Conservation (phyloP, 2,329 filamentous ascomycete species). For the Arthrocladium fulminans region DNA sequence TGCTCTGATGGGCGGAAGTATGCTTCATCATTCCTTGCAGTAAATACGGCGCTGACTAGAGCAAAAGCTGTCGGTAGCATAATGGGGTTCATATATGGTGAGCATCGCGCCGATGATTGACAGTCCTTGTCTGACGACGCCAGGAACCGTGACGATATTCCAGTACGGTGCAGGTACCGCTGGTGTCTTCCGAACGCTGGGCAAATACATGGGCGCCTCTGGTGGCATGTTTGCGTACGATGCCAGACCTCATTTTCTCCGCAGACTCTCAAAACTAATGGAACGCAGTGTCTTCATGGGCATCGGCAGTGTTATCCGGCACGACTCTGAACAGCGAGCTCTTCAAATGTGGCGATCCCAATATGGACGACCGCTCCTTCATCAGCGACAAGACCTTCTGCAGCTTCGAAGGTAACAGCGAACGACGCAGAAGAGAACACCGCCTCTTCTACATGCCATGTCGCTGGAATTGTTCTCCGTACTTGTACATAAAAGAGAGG, state of each 20-base stretch:
- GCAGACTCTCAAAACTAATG: slow-evolving; percentile 8
- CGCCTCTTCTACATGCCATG: not conserved
- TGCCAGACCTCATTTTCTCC: slow-evolving; percentile 1
- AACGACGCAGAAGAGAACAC: not conserved
- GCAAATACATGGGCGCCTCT: slow-evolving; percentile 94
- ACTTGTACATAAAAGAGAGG: slow-evolving; percentile 6
- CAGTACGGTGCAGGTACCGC: slow-evolving; percentile 88
- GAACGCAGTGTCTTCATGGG: slow-evolving; percentile 85
- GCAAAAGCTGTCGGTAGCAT: slow-evolving; percentile 80
- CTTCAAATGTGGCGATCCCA: slow-evolving; percentile 63
- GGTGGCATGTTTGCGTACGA: slow-evolving; percentile 89
- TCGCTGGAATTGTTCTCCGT: too few species aligned
- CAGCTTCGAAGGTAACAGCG: slow-evolving; percentile 2
- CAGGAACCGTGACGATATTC: slow-evolving; percentile 89
- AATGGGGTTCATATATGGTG: slow-evolving; percentile 97
- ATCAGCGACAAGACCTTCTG: slow-evolving; percentile 36
- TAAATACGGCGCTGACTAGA: slow-evolving; percentile 18
- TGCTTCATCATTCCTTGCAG: slow-evolving; percentile 32
- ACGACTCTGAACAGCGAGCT: slow-evolving; percentile 70
- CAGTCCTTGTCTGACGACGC: slow-evolving; percentile 18
- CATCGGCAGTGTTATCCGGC: slow-evolving; percentile 91
- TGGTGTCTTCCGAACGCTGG: slow-evolving; percentile 85
- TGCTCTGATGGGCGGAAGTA: slow-evolving; percentile 97
- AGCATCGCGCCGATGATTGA: slow-evolving; percentile 18
- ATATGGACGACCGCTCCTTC: slow-evolving; percentile 52